Conservation (phyloP, 2,329 filamentous ascomycete species). For the Penicillium sp. region DNA sequence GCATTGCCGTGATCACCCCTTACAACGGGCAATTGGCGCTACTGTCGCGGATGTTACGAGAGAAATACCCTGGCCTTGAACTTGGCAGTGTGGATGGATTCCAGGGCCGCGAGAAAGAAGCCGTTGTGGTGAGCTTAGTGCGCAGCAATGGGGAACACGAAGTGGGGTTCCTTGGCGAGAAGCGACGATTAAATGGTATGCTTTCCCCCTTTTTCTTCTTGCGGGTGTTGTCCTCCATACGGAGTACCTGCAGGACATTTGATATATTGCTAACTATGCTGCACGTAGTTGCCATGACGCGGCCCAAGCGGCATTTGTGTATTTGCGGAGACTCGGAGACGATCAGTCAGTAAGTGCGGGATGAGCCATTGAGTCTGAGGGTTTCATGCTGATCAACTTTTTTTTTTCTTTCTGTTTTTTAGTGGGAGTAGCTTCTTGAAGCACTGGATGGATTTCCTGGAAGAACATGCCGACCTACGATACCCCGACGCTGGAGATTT, state of each 20-base stretch:
- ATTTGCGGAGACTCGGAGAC: slow-evolving; percentile 94
- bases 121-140: slow-evolving; percentile 88
- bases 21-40: slow-evolving; percentile 92
- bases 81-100: slow-evolving; percentile 97
- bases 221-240: neutral
- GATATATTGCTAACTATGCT: slow-evolving; percentile 12
- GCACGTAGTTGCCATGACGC: slow-evolving; percentile 85
- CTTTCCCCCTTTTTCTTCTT: no score
- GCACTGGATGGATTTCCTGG: slow-evolving; percentile 86
- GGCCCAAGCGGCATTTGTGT: slow-evolving; percentile 84
- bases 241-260: neutral
- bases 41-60: slow-evolving; percentile 73
- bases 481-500: slow-evolving; percentile 67
- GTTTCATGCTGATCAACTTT: slow-evolving; percentile 9
- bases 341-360: slow-evolving; percentile 70
- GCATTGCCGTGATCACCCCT: slow-evolving; percentile 91
- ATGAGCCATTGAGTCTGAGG: neutral
- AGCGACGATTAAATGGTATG: slow-evolving; percentile 86
- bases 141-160: slow-evolving; percentile 83
- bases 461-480: slow-evolving; percentile 84
- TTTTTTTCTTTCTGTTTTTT: slow-evolving; percentile 18
- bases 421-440: slow-evolving; percentile 85
- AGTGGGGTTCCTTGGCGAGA: slow-evolving; percentile 91
- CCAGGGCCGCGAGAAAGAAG: slow-evolving; percentile 95
- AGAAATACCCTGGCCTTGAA: slow-evolving; percentile 79